Conservation (phyloP, 2,329 filamentous ascomycete genomes). For the Calonectria fujianensis region DNA sequence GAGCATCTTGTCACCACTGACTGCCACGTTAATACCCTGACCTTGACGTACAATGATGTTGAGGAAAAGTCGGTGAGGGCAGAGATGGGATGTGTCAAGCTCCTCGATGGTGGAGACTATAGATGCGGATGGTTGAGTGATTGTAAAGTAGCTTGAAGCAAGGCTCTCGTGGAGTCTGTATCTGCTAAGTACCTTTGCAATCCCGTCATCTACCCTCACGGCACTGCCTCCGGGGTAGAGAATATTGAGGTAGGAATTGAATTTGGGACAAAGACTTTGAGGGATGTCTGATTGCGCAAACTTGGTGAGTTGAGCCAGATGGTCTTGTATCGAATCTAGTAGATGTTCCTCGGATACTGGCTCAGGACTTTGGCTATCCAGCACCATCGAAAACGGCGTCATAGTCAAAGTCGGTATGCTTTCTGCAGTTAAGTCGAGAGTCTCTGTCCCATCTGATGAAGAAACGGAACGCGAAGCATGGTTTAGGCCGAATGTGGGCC, state of each 20-base stretch:
- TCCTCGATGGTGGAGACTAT: background rate
- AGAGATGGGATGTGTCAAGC: background rate
- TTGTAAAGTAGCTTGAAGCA: constrained; percentile 11
- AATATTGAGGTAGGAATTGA: constrained; percentile 19
- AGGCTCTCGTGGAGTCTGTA: background rate
- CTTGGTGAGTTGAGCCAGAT: constrained; percentile 6
- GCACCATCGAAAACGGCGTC: background rate
- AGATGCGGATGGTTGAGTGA: background rate
- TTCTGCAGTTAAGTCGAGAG: background rate
- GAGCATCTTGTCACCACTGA: background rate
- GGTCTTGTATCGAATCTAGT: background rate
- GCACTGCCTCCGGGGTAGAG: background rate
- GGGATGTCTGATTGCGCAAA: background rate
- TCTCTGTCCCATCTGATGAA: background rate
- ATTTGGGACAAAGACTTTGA: background rate
- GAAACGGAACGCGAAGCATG: constrained; percentile 7
- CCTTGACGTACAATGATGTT: constrained; percentile 1
- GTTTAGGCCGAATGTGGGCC: constrained; percentile 8
- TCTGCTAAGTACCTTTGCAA: background rate
- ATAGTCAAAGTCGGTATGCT: background rate
- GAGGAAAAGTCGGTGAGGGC: constrained; percentile 7
- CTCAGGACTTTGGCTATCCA: background rate
- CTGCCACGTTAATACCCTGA: background rate
- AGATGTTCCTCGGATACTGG: background rate
- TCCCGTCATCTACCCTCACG: background rate